Conservation (phyloP, 2,329 filamentous ascomycete species). For the Aspergillus bombycis region DNA sequence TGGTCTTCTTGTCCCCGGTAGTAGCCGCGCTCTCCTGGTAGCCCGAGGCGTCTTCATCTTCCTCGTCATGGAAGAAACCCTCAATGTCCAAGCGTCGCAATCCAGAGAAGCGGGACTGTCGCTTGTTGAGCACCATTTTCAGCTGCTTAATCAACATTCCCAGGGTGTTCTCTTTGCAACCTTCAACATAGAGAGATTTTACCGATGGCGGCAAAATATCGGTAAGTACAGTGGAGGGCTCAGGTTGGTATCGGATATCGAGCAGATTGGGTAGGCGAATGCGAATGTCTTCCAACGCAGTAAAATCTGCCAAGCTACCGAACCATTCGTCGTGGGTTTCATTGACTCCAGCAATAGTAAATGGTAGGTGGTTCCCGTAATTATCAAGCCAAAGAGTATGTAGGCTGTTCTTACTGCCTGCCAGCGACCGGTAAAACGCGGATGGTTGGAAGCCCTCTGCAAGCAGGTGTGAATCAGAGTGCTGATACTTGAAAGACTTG, state of each 20-base stretch:
- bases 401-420: conserved; percentile 27
- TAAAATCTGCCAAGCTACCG: conserved; percentile 32
- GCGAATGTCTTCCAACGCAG: conserved; percentile 30
- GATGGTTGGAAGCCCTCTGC: conserved; percentile 31
- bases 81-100: conserved; percentile 30
- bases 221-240: conserved; percentile 26
- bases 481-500: conserved; percentile 36
- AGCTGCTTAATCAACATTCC: conserved; percentile 31
- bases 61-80: conserved; percentile 31
- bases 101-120: conserved; percentile 19
- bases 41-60: conserved; percentile 26
- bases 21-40: conserved; percentile 11
- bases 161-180: conserved; percentile 31
- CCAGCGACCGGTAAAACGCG: conserved; percentile 29
- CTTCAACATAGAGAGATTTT: conserved; percentile 31
- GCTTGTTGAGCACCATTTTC: conserved; percentile 23
- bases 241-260: conserved; percentile 31
- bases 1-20: conserved; percentile 14
- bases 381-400: conserved; percentile 34
- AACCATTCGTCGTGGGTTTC: conserved; percentile 37
- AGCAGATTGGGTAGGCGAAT: conserved; percentile 36
- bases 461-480: conserved; percentile 31
- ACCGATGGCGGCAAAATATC: conserved; percentile 29
- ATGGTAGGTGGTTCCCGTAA: conserved; percentile 31
- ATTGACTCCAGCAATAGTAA: conserved; percentile 33